Base-by-base conservation (phyloP, 2,329 filamentous ascomycete genomes). In the Apiospora aurea region DNA sequence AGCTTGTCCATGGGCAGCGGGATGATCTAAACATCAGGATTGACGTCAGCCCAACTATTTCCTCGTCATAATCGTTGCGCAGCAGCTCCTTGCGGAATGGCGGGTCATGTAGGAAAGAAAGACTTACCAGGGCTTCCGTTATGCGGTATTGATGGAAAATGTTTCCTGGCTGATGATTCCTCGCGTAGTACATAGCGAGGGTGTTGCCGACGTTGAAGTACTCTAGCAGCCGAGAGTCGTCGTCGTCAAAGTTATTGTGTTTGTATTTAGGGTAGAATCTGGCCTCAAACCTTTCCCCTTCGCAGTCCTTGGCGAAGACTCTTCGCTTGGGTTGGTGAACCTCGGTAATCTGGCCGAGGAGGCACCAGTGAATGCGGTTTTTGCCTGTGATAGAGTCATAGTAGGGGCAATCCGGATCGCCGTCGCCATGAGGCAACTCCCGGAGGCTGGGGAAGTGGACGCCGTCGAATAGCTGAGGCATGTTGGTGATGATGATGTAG, bases 271-370 rank as follows among this genome's bases (percentile, higher is more conserved):
- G 26, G 26, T 29, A 29, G 26, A 77, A 75, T 21, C 72, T 73
- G 14, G 77, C 72, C 13, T 76, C 68, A 38, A 73, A 73, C 2
- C 41, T 4, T 3, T 67, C 0, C 16, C 72, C 75, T 0, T 68
- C 38, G 6, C 46, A n/a, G 38, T 78, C 77, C 66, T 71, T 72
- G 34, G 73, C 75, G 8, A 77, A 67, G 70, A 76, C 69, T 10
- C 73, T 70, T 16, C 70, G 72, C n/a, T 72, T 41, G 29, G 75
- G 44, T 7, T 69, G 74, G 13, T 75, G 61, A n/a, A 87, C 76
- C 74, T 87, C 71, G 64, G 75, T 71, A 29, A 77, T 76, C 43
- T 76, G 70, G 29, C 73, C 75, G 2, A 76, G 72, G 4, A 77
- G 72, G 38, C 73, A 73, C 72, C 72, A 74, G 67, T 75, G 74